phyloP scores from a whole-genome alignment of 2,329 filamentous ascomycete species.

The Fusarium scirpi region DNA sequence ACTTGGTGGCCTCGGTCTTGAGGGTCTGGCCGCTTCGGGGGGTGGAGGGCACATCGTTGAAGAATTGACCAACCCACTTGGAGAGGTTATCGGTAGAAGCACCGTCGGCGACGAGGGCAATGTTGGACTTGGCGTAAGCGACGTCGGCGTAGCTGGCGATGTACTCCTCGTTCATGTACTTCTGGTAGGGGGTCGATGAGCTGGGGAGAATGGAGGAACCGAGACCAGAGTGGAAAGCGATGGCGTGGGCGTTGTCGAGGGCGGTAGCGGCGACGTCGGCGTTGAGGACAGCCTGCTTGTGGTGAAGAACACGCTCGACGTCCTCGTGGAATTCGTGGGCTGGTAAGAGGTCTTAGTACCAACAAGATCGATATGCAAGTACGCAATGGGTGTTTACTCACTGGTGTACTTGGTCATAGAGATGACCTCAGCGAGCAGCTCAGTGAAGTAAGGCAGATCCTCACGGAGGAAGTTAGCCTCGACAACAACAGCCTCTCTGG shows the following conservation, averaged over 20 bases:
- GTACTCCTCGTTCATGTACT: constrained; percentile 82
- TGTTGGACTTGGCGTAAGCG: constrained; percentile 89
- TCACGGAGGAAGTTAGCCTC: constrained; percentile 95
- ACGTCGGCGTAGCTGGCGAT: constrained; percentile 80
- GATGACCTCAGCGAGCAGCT: constrained; percentile 93
- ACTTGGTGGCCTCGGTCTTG: constrained; percentile 77
- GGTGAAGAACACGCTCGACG: constrained; percentile 79
- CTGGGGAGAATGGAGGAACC: constrained; percentile 82
- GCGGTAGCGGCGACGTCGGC: constrained; percentile 75
- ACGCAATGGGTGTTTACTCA: constrained; percentile 56
- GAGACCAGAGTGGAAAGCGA: constrained; percentile 94
- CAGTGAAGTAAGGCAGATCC: constrained; percentile 96
- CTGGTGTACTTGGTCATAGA: constrained; percentile 87
- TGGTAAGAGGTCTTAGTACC: constrained; percentile 54
- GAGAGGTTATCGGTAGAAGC: constrained; percentile 79
- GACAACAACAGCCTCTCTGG: constrained; percentile 91
- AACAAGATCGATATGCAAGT: constrained; percentile 1
- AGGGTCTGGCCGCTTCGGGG: constrained; percentile 64
- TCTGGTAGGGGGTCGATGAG: constrained; percentile 76
- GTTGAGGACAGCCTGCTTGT: constrained; percentile 80
- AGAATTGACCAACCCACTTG: constrained; percentile 96
- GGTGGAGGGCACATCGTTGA: constrained; percentile 74
- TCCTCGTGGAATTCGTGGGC: constrained; percentile 93
- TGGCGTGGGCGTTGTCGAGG: constrained; percentile 84
- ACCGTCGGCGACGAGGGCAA: constrained; percentile 92